Evolutionary conservation across 768 basidiomycete genomes (phyloP), one percentile per base, ranked within the genome.

Genomic region (Paxillus involutus): DNA sequence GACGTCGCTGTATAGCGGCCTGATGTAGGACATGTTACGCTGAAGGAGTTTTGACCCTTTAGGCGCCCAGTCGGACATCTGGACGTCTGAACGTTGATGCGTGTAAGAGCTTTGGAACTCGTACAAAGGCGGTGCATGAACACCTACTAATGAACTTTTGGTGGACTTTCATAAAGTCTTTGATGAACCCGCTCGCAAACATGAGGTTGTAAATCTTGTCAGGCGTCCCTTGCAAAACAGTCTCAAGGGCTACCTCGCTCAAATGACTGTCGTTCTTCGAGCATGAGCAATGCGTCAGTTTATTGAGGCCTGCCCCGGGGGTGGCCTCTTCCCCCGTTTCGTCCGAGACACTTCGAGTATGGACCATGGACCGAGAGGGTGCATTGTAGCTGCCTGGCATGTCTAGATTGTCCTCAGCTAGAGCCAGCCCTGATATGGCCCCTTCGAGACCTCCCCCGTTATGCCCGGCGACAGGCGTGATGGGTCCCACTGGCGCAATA

Each of bases 171-270:
- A 98, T 84, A 69, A 98, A 99, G 41, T 91, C 91, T 71, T 94
- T 97, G 63, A 95, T 86, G 73, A 97, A 98, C 37, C 85, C 94
- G 71, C 93, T 95, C 44, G 92, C 86, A 66, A 98, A 98, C 77
- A 98, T 92, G 63, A 99, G 76, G 67, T 93, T 94, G 74, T 97
- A 90, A 43, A 98, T 91, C 75, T 90, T 88, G 66, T 98, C 95
- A 3, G 96, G 97, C 1, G 93, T 88, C 29, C 93, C 92, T 30
- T 94, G 93, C 42, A 98, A 75, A 3, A 88, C 77, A 4, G 79
- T 77, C 58, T 96, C 90, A 76, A 97, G 75, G 9, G 89, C 87
- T 13, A 75, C 75, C 71, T 95, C 92, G 8, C 74, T 60, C 56
- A 82, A 86, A 69, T 97, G 95, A 53, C 75, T 73, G 0, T 84